A percentile compares a stretch with the other conserved stretches of the same genome.
These are phyloP conservation scores for Perkinsus chesapeaki DNA, from an alignment of 169 alveolate genomes.

Conservation along the genomic window DNA sequence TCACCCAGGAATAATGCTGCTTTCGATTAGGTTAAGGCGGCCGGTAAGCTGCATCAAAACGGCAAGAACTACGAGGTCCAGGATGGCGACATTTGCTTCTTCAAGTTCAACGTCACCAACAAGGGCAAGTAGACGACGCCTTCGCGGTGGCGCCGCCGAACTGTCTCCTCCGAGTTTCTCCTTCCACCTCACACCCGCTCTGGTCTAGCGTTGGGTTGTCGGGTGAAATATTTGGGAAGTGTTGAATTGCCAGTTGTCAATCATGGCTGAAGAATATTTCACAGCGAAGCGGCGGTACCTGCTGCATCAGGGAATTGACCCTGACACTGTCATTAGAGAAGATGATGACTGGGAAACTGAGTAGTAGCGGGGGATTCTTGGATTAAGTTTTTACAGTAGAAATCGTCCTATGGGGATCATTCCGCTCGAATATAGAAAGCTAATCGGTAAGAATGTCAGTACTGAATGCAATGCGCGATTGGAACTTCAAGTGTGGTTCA, in stretches of 20 bases:
- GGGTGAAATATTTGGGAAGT: background rate
- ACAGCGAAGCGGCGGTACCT: background rate
- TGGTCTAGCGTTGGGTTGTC: background rate
- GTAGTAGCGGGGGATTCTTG: too few relatives aligned
- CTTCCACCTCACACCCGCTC: background rate
- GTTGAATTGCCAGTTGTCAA: background rate
- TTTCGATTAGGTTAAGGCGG: conserved; percentile 51
- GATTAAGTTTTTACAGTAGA: too few relatives aligned
- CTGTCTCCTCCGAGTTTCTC: background rate
- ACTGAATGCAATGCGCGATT: too few relatives aligned
- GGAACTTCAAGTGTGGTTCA: too few relatives aligned
- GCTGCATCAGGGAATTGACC: background rate
- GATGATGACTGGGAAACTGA: background rate
- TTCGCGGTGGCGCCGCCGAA: background rate
- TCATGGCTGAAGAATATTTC: background rate
- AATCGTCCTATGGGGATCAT: too few relatives aligned
- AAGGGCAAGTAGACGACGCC: conserved; percentile 58
- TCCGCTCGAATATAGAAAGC: too few relatives aligned
- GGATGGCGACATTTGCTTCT: conserved; percentile 94
- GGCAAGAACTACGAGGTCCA: conserved; percentile 91
- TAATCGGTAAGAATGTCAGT: too few relatives aligned
- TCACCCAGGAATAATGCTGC: conserved; percentile 61
- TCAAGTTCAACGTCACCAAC: conserved; percentile 94
- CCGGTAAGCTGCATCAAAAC: conserved; percentile 61
- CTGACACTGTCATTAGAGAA: background rate